A percentile compares a stretch with the other conserved stretches of the same genome.
phyloP scores from a whole-genome alignment of 2,329 filamentous ascomycete genomes.

The Colletotrichum sp. region DNA sequence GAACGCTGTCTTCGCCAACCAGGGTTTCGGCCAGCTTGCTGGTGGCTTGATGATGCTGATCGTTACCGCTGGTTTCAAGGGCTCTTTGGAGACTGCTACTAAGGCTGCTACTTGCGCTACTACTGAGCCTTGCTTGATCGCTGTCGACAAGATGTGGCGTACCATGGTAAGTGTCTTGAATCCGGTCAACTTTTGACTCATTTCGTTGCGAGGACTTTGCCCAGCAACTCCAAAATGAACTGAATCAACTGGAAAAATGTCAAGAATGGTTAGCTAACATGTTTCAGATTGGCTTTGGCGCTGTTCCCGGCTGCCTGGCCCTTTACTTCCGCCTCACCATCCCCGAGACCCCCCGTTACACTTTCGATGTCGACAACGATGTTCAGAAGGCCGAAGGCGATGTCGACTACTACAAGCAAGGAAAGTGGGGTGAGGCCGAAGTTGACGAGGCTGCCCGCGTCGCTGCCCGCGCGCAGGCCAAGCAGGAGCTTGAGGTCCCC shows the following conservation, averaged over 20 bases:
- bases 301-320: constrained; percentile 71
- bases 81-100: constrained; percentile 57
- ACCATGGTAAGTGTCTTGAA: constrained; percentile 46
- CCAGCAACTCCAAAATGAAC: not conserved
- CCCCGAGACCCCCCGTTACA: constrained; percentile 87
- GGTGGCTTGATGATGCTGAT: constrained; percentile 75
- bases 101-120: constrained; percentile 57
- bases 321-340: constrained; percentile 80
- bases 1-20: constrained; percentile 71
- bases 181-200: not conserved
- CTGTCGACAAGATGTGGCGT: constrained; percentile 67
- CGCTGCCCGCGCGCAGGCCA: constrained; percentile 56
- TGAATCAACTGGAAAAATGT: not conserved
- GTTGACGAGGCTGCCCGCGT: constrained; percentile 72
- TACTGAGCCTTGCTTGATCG: constrained; percentile 52
- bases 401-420: constrained; percentile 74
- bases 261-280: not conserved
- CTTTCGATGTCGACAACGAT: constrained; percentile 79
- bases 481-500: constrained; percentile 62
- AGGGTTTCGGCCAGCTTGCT: constrained; percentile 68
- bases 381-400: constrained; percentile 76
- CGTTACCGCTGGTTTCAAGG: constrained; percentile 73
- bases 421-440: constrained; percentile 59
- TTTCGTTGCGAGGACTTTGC: not conserved
- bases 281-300: constrained; percentile 59